Evolutionary conservation across 768 basidiomycete genomes (phyloP).

Genomic region (Xanthoconium purpureum): DNA sequence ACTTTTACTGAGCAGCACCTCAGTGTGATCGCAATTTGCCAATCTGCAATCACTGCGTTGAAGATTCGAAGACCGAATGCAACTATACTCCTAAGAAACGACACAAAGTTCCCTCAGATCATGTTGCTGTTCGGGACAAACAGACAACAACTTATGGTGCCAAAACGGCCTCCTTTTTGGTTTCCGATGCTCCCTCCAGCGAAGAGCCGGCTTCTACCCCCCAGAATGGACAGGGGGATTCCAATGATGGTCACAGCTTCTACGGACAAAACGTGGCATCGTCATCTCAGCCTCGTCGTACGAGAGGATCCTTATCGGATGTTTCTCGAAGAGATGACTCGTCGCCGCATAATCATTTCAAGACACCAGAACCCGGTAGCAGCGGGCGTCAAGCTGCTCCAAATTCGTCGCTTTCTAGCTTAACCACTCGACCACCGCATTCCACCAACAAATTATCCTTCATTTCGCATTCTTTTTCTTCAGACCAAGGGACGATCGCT

Average conservation of each 20-base stretch:
- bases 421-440: slow-evolving; percentile 24
- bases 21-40: slow-evolving; percentile 74
- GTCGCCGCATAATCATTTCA: slow-evolving; percentile 13
- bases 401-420: slow-evolving; percentile 21
- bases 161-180: slow-evolving; percentile 48
- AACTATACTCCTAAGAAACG: slow-evolving; percentile 75
- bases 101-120: slow-evolving; percentile 49
- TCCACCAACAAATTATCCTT: slow-evolving; percentile 37
- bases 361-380: slow-evolving; percentile 22
- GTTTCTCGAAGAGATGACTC: slow-evolving; percentile 15
- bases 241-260: slow-evolving; percentile 38
- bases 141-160: slow-evolving; percentile 40
- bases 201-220: slow-evolving; percentile 27
- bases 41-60: slow-evolving; percentile 62
- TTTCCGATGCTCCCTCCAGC: slow-evolving; percentile 38
- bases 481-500: slow-evolving; percentile 37
- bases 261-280: slow-evolving; percentile 48
- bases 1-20: slow-evolving; percentile 3
- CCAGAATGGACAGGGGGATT: slow-evolving; percentile 22
- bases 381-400: slow-evolving; percentile 17
- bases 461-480: slow-evolving; percentile 41
- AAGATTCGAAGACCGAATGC: slow-evolving; percentile 53
- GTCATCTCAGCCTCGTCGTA: slow-evolving; percentile 27
- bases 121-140: slow-evolving; percentile 35
- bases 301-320: slow-evolving; percentile 26